A percentile compares a stretch with the other conserved stretches of the same genome.
These are phyloP conservation scores for Fraxinus cuspidata DNA, from an alignment of 257 asterid genomes.

Conservation along the genomic window DNA sequence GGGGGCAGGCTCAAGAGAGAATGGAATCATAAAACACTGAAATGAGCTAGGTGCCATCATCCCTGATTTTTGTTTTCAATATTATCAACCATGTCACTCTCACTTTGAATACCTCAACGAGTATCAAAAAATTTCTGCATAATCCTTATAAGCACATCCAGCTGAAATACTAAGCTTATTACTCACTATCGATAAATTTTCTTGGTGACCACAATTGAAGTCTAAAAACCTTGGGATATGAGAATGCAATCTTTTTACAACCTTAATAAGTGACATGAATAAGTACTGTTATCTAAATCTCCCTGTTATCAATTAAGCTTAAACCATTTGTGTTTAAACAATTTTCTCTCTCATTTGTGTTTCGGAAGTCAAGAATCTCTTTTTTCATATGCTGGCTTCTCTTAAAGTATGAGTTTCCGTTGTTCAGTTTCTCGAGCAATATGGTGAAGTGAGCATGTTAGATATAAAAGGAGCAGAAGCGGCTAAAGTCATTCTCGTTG, in stretches of 20 bases:
- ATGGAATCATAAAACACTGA: background rate
- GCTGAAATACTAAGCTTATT: background rate
- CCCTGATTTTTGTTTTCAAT: background rate
- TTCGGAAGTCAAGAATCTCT: background rate
- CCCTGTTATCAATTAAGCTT: background rate
- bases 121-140: background rate
- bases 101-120: background rate
- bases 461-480: slow-evolving; percentile 99
- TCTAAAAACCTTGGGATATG: background rate
- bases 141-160: background rate
- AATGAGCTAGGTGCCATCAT: background rate
- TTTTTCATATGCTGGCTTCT: background rate
- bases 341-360: background rate
- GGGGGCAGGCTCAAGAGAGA: background rate
- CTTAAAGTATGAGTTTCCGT: background rate
- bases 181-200: background rate
- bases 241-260: background rate
- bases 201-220: background rate
- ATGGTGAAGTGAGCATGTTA: slow-evolving; percentile 97
- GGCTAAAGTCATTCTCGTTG: slow-evolving; percentile 85
- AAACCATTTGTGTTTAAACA: background rate
- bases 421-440: slow-evolving; percentile 82
- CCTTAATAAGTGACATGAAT: background rate
- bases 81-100: background rate
- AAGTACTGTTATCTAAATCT: background rate